phyloP scores from a whole-genome alignment of 352 stramenopile genomes.

The Phytophthora rubi region DNA sequence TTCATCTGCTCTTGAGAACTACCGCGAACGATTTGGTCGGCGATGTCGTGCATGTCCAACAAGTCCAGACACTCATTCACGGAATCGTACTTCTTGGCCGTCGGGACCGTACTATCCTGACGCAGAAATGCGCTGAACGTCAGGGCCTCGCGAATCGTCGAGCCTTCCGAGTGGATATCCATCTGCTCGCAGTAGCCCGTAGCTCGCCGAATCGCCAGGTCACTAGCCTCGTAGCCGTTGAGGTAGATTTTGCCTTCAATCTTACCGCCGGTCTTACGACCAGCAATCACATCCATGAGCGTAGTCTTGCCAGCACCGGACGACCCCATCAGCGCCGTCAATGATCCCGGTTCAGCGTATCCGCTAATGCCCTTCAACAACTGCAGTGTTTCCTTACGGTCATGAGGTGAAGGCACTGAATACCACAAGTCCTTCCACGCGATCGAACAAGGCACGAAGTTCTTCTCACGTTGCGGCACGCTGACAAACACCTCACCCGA shows the following conservation, averaged over 20 bases:
- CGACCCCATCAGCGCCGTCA: constrained; percentile 87
- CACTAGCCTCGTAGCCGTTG: constrained; percentile 38
- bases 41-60: constrained; percentile 34
- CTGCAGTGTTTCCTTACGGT: constrained; percentile 30
- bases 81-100: constrained; percentile 26
- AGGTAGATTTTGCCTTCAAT: constrained; percentile 55
- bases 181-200: constrained; percentile 39
- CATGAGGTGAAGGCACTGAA: constrained; percentile 34
- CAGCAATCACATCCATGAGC: constrained; percentile 80
- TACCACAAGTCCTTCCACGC: constrained; percentile 49
- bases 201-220: constrained; percentile 28
- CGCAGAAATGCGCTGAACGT: constrained; percentile 81
- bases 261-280: constrained; percentile 83
- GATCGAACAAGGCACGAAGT: constrained; percentile 38
- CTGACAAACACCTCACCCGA: constrained; percentile 12
- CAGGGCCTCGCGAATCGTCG: constrained; percentile 67
- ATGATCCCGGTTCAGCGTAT: constrained; percentile 67
- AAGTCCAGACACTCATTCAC: constrained; percentile 38
- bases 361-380: constrained; percentile 78
- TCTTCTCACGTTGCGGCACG: constrained; percentile 17
- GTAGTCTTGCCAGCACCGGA: constrained; percentile 48
- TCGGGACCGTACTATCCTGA: constrained; percentile 11
- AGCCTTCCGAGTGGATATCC: constrained; percentile 35
- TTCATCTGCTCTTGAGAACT: constrained; percentile 45
- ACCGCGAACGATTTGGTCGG: constrained; percentile 35